These are phyloP conservation scores for Mycena galopus DNA, from an alignment of 768 basidiomycete species.

Conservation along the genomic window DNA sequence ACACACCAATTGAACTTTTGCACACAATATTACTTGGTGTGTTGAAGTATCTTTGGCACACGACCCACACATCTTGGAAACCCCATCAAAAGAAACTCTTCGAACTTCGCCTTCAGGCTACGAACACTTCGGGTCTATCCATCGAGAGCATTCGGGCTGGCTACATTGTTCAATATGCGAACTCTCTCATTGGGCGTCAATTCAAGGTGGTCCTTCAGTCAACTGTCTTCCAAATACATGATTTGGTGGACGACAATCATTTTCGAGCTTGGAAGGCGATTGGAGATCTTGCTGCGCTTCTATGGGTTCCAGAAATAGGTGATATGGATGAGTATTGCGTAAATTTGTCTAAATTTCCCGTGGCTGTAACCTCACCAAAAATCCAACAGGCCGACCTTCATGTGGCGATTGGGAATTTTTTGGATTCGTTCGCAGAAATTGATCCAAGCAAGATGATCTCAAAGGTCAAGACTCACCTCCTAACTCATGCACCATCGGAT, in stretches of 20 bases:
- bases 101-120: slow-evolving; percentile 42
- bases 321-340: slow-evolving; percentile 34
- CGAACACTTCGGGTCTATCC: slow-evolving; percentile 30
- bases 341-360: too few relatives aligned
- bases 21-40: too few relatives aligned
- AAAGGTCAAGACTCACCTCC: slow-evolving; percentile 42
- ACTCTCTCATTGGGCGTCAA: background rate
- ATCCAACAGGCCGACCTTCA: background rate
- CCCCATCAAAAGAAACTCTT: too few relatives aligned
- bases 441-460: slow-evolving; percentile 49
- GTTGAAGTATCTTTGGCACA: slow-evolving; percentile 53
- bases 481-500: slow-evolving; percentile 45
- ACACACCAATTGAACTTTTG: background rate
- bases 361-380: too few relatives aligned
- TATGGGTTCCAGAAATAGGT: slow-evolving; percentile 51
- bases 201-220: background rate
- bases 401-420: slow-evolving; percentile 48
- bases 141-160: background rate
- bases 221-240: background rate
- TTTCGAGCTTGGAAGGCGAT: too few relatives aligned
- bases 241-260: background rate
- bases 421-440: slow-evolving; percentile 47
- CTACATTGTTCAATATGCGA: background rate
- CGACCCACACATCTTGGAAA: too few relatives aligned
- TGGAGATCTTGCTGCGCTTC: background rate